A percentile compares a stretch with the other conserved stretches of the same genome.
These are phyloP conservation scores for Cladosporium phlei DNA, from an alignment of 2,329 filamentous ascomycete genomes.

Conservation along the genomic window DNA sequence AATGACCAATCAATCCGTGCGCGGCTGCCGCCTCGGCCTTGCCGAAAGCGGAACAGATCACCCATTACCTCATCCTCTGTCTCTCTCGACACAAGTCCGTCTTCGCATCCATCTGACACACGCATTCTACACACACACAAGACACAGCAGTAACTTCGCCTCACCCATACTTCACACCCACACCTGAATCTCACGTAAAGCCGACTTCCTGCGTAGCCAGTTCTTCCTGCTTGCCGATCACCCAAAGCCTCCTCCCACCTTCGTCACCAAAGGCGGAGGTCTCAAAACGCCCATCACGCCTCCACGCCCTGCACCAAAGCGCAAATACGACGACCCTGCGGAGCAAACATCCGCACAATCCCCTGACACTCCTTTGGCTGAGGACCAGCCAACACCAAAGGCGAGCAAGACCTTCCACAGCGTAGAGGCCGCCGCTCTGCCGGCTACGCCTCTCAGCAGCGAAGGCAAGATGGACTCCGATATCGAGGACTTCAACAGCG, in stretches of 20 bases:
- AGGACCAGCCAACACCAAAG: constrained; percentile 30
- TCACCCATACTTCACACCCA: too few species aligned
- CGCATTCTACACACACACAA: too few species aligned
- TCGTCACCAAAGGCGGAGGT: constrained; percentile 19
- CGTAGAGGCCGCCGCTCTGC: constrained; percentile 36
- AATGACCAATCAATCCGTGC: too few species aligned
- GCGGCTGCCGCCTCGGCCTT: too few species aligned
- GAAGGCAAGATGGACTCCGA: constrained; percentile 79
- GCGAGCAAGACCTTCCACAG: constrained; percentile 30
- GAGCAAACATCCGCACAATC: constrained; percentile 19
- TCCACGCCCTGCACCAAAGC: constrained; percentile 30
- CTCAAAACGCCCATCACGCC: constrained; percentile 23
- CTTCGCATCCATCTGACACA: too few species aligned
- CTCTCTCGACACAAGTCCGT: too few species aligned
- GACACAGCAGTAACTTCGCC: too few species aligned
- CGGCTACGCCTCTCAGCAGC: constrained; percentile 47
- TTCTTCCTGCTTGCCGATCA: neutral
- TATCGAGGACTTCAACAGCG: constrained; percentile 79
- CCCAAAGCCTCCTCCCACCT: neutral
- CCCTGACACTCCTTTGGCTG: constrained; percentile 22
- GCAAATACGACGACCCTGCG: constrained; percentile 28
- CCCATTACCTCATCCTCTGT: too few species aligned
- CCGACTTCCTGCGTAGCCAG: neutral
- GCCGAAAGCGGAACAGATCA: too few species aligned
- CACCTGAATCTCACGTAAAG: too few species aligned